These are phyloP conservation scores for Seminavis robusta DNA, from an alignment of 108 stramenopile genomes.

Conservation along the genomic window DNA sequence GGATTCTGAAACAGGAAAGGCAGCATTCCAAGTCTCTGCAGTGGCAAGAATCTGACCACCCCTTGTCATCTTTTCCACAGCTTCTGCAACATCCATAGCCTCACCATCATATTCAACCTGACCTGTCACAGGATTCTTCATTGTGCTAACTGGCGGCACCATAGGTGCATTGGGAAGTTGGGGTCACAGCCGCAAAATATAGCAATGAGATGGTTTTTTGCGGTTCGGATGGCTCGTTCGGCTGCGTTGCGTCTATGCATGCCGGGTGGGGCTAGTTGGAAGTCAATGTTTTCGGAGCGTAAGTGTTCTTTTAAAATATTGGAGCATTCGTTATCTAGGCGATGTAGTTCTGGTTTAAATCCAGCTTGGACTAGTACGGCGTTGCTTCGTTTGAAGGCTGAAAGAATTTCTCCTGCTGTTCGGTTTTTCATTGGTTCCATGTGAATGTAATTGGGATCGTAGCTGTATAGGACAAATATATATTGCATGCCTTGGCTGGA, in stretches of 20 bases:
- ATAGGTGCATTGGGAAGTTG: constrained; percentile 27
- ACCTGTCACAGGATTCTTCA: too few relatives aligned
- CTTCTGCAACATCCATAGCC: too few relatives aligned
- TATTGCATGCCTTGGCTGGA: constrained; percentile 35
- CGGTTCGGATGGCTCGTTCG: constrained; percentile 45
- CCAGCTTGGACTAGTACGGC: neutral
- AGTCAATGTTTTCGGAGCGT: constrained; percentile 8
- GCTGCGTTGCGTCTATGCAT: constrained; percentile 39
- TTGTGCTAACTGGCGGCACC: constrained; percentile 34
- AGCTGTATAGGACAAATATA: constrained; percentile 29
- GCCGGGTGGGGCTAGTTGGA: constrained; percentile 37
- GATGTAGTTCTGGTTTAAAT: constrained; percentile 2
- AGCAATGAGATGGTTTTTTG: constrained; percentile 46
- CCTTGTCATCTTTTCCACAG: too few relatives aligned
- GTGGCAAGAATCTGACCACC: too few relatives aligned
- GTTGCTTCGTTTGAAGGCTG: constrained; percentile 1
- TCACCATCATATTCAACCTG: too few relatives aligned
- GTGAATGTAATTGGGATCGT: constrained; percentile 37
- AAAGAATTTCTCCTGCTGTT: neutral
- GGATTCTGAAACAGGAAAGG: too few relatives aligned
- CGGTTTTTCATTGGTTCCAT: constrained; percentile 12
- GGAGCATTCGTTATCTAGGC: constrained; percentile 21
- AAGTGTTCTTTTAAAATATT: constrained; percentile 12
- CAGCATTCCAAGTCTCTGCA: too few relatives aligned
- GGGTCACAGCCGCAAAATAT: constrained; percentile 19